Evolutionary conservation across 495 filamentous ascomycete genomes (phyloP).

Genomic region (Penicillium soppii): DNA sequence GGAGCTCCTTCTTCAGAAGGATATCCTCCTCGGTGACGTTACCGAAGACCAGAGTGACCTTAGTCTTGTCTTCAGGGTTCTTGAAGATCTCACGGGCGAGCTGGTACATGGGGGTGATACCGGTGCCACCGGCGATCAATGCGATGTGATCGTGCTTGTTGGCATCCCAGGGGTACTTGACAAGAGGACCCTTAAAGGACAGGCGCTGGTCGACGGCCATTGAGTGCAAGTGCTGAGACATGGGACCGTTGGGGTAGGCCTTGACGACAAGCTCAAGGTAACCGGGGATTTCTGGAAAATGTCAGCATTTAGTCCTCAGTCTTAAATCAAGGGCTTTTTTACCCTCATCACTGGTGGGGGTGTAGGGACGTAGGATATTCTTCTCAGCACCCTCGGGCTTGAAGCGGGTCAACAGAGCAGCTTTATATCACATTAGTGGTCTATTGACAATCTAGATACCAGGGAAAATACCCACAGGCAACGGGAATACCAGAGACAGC

Average conservation of each 20-base stretch:
- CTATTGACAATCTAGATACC: not conserved
- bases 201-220: conserved; percentile 78
- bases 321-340: conserved; percentile 20
- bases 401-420: conserved; percentile 84
- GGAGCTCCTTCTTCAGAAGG: conserved; percentile 78
- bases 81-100: conserved; percentile 82
- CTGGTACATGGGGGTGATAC: conserved; percentile 94
- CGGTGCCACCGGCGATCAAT: conserved; percentile 92
- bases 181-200: conserved; percentile 90
- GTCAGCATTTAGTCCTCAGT: not conserved
- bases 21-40: conserved; percentile 87
- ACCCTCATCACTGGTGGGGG: conserved; percentile 85
- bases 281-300: conserved; percentile 59
- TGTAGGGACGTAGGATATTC: conserved; percentile 85
- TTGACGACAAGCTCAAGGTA: conserved; percentile 90
- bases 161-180: conserved; percentile 85
- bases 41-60: conserved; percentile 91
- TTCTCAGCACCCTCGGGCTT: conserved; percentile 76
- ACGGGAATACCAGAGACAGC: conserved; percentile 76
- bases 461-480: conserved; percentile 54
- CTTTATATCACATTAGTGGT: conserved; percentile 28
- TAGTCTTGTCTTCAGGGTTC: conserved; percentile 94
- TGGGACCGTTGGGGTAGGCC: conserved; percentile 82
- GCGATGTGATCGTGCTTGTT: conserved; percentile 96
- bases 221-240: conserved; percentile 84